These are phyloP conservation scores for Viola odorata DNA, from an alignment of 345 rosid species.

Conservation along the genomic window DNA sequence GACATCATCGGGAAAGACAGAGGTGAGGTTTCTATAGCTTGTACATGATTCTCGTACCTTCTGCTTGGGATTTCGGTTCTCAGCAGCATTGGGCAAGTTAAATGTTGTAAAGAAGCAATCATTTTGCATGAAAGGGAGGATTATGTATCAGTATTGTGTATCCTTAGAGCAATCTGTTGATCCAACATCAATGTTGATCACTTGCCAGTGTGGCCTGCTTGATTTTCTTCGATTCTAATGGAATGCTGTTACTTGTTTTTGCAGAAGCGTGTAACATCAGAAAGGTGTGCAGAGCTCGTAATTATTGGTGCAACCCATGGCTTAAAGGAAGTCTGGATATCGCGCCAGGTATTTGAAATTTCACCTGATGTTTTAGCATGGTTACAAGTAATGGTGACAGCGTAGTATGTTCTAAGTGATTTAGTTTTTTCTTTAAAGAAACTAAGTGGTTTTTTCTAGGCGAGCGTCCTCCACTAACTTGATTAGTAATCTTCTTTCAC, in stretches of 20 bases:
- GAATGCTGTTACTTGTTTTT: slow-evolving; percentile 5
- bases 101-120: background rate
- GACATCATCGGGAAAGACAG: slow-evolving; percentile 43
- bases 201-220: background rate
- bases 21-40: slow-evolving; percentile 32
- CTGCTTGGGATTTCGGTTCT: background rate
- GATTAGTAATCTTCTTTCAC: too few relatives aligned
- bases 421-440: too few relatives aligned
- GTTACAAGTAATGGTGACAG: too few relatives aligned
- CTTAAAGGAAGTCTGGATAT: slow-evolving; percentile 95
- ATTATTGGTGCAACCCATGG: slow-evolving; percentile 75
- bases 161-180: too few relatives aligned
- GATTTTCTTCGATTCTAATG: background rate
- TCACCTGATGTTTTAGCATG: background rate
- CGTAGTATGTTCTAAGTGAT: too few relatives aligned
- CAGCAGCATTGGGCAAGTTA: background rate
- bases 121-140: too few relatives aligned
- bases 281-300: slow-evolving; percentile 79
- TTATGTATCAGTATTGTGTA: too few relatives aligned
- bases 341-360: slow-evolving; percentile 60
- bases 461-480: too few relatives aligned
- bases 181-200: background rate
- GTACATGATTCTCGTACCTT: background rate
- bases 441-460: too few relatives aligned
- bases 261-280: slow-evolving; percentile 78